Base-by-base conservation (phyloP, 805 yeast genomes). In the Saccharomycopsis sp. region DNA sequence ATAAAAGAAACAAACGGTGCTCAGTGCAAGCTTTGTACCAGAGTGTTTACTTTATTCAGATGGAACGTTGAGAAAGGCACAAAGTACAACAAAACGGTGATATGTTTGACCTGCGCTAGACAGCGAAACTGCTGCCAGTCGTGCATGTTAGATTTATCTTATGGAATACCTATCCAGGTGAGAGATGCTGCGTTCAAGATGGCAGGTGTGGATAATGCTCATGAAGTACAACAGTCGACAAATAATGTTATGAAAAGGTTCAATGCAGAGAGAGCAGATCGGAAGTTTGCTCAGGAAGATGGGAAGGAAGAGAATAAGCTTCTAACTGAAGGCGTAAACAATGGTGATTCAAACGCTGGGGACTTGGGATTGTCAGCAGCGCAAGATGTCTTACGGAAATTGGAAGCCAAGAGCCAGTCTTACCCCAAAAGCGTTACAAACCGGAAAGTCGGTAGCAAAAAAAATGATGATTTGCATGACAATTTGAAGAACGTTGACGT, bases 111-210 rank as follows among this genome's bases (percentile, higher is more conserved):
- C 0, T 89, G 98, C 63, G 77, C 96, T 0, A 64, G 77, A 31
- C 75, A 79, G 33, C 70, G 80, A 45, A 80, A 84, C 60, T 80
- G 94, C 52, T 89, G 98, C 55, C 97, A 92, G 57, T 63, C 77
- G 18, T 89, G 98, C 58, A 71, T 86, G 74, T 58, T 81, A 25
- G 97, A 89, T 61, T 62, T 88, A 31, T 73, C 79, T 21, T 83
- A 77, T 62, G 84, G 87, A 3, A 73, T 92, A n/a, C 85, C 95
- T 0, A 56, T 86, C 13, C 74, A 77, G 8, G 61, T 86, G 5
- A 65, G 96, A 49, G 96, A 88, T 53, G 77, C 85, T 1, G 83
- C 95, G 3, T 58, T 87, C 52, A 75, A 77, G 50, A 67, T 85
- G 69, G 80, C 88, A 2, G 79, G 78, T 12, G 62, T 68, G 12